These are phyloP conservation scores for Bremia lactucae DNA, from an alignment of 352 stramenopile species.

Conservation along the genomic window DNA sequence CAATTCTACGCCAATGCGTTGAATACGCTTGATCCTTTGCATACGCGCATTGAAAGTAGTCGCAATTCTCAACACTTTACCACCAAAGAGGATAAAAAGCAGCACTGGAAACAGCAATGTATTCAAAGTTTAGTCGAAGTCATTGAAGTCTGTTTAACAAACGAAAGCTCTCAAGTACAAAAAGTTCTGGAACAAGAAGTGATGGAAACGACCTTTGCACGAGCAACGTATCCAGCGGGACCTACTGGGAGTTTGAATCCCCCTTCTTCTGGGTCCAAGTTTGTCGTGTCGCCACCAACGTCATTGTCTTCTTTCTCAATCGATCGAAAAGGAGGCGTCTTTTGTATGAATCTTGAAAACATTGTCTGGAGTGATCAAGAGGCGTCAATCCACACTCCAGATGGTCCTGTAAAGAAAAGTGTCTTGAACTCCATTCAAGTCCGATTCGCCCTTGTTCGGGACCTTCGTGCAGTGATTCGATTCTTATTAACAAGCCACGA, in stretches of 20 bases:
- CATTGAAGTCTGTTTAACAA: slow-evolving; percentile 65
- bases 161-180: slow-evolving; percentile 62
- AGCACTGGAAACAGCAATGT: slow-evolving; percentile 66
- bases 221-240: slow-evolving; percentile 14
- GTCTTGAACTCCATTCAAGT: slow-evolving; percentile 42
- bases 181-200: slow-evolving; percentile 60
- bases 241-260: slow-evolving; percentile 2
- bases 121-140: slow-evolving; percentile 67
- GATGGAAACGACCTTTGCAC: slow-evolving; percentile 57
- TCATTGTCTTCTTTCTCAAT: slow-evolving; percentile 14
- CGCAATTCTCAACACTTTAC: slow-evolving; percentile 39
- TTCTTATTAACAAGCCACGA: slow-evolving; percentile 58
- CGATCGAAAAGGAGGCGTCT: slow-evolving; percentile 46
- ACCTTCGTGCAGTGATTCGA: slow-evolving; percentile 48
- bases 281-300: slow-evolving; percentile 7
- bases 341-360: slow-evolving; percentile 64
- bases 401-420: slow-evolving; percentile 21
- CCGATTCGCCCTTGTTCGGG: slow-evolving; percentile 60
- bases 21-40: not conserved
- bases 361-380: slow-evolving; percentile 78
- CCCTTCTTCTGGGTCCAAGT: slow-evolving; percentile 6
- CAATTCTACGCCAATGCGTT: slow-evolving; percentile 33
- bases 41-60: slow-evolving; percentile 11
- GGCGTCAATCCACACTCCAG: too few species aligned
- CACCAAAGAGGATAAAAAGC: slow-evolving; percentile 36